These are phyloP conservation scores for Entelexis sorbosivorans DNA, from an alignment of 1,139 yeast species.

Conservation along the genomic window DNA sequence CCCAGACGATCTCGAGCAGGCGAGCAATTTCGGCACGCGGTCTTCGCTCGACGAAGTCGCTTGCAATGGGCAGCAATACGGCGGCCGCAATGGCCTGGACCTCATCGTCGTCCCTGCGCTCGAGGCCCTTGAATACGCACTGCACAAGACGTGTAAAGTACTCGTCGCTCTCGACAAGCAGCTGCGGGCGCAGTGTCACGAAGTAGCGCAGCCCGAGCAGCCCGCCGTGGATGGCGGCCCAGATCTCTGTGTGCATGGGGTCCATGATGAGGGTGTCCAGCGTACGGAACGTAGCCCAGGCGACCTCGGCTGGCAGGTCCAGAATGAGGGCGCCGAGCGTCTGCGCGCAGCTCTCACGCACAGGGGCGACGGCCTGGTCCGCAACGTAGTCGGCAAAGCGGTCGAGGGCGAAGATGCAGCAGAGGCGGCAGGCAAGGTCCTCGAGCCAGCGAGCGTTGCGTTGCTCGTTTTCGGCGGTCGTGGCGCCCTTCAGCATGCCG, in stretches of 20 bases:
- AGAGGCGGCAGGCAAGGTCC: slow-evolving; percentile 74
- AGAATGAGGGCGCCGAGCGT: slow-evolving; percentile 77
- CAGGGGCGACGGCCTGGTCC: slow-evolving; percentile 97
- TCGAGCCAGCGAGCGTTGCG: slow-evolving; percentile 66
- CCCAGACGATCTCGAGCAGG: slow-evolving; percentile 75
- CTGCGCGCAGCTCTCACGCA: slow-evolving; percentile 93
- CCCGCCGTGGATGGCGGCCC: slow-evolving; percentile 99
- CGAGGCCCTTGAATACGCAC: slow-evolving; percentile 77
- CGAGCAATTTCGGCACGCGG: slow-evolving; percentile 46
- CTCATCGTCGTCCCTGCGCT: slow-evolving; percentile 74
- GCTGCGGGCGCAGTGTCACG: slow-evolving; percentile 78
- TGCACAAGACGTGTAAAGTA: slow-evolving; percentile 57
- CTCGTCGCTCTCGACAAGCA: slow-evolving; percentile 44
- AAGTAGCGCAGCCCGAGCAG: slow-evolving; percentile 86
- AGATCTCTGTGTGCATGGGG: slow-evolving; percentile 38
- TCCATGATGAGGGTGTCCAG: slow-evolving; percentile 66
- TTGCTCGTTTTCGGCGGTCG: slow-evolving; percentile 48
- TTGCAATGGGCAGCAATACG: slow-evolving; percentile 79
- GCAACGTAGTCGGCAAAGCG: slow-evolving; percentile 95
- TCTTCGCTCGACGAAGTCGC: slow-evolving; percentile 62
- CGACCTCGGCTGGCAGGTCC: slow-evolving; percentile 50
- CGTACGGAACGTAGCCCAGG: slow-evolving; percentile 51
- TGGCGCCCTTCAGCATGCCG: slow-evolving; percentile 62
- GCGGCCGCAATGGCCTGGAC: slow-evolving; percentile 97
- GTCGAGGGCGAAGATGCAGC: slow-evolving; percentile 84